Evolutionary conservation across 2,329 filamentous ascomycete genomes (phyloP).

Genomic region (Didymella sp.): DNA sequence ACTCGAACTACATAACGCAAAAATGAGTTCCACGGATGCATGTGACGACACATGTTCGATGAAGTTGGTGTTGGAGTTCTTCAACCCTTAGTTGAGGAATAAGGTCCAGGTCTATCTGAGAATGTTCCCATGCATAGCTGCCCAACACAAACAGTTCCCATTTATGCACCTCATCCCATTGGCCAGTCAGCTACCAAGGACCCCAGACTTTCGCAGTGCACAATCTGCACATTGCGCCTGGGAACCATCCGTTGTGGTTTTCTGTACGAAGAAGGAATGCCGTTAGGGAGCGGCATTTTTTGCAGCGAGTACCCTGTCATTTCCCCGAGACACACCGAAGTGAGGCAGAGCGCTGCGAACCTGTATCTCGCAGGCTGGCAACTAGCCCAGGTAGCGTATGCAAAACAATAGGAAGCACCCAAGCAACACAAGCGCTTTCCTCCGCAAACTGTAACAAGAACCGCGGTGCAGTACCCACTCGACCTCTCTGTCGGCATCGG

Average conservation of each 20-base stretch:
- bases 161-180: constrained; percentile 1
- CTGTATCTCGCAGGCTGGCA: background rate
- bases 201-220: constrained; percentile 1
- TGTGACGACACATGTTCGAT: background rate
- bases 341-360: background rate
- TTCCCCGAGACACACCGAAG: background rate
- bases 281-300: constrained; percentile 4
- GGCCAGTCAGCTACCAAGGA: background rate
- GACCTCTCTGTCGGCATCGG: constrained; percentile 21
- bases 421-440: background rate
- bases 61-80: background rate
- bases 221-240: background rate
- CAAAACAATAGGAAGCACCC: background rate
- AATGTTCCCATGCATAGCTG: constrained; percentile 2
- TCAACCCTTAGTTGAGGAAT: background rate
- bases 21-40: background rate
- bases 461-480: constrained; percentile 4
- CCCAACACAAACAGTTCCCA: background rate
- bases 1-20: background rate
- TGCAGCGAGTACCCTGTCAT: background rate
- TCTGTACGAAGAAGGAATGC: background rate
- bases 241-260: background rate
- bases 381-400: background rate
- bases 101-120: background rate
- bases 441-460: background rate